Conservation (phyloP, 2,329 filamentous ascomycete genomes). For the Fusarium multiceps region DNA sequence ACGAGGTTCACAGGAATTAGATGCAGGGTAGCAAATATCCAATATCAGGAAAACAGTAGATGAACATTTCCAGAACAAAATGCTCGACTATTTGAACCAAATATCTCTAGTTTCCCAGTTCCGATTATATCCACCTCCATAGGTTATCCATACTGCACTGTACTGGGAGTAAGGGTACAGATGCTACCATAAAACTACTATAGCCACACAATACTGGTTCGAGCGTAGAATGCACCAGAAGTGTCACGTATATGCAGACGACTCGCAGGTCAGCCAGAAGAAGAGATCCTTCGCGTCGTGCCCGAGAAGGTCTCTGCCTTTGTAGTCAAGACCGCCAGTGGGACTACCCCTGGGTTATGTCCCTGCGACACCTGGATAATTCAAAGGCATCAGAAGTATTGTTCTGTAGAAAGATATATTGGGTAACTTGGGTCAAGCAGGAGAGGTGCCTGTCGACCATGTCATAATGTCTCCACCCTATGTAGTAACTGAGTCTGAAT, state of each 20-base stretch:
- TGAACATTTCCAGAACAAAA: background rate
- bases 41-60: background rate
- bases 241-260: conserved; percentile 46
- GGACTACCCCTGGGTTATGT: background rate
- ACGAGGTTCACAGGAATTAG: background rate
- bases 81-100: too few relatives aligned
- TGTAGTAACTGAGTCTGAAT: background rate
- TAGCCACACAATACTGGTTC: conserved; percentile 52
- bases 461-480: conserved; percentile 6
- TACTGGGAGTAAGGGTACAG: background rate
- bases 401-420: background rate
- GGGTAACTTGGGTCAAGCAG: conserved; percentile 4
- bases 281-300: background rate
- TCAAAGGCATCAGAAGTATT: background rate
- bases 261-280: background rate
- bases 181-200: background rate
- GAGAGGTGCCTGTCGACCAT: conserved; percentile 4
- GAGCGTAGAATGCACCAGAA: conserved; percentile 54
- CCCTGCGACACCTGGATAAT: background rate
- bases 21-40: background rate
- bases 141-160: background rate
- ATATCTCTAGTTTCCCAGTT: background rate
- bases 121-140: background rate
- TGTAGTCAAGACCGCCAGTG: conserved; percentile 7
- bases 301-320: conserved; percentile 3